These are phyloP conservation scores for Fusarium chaquense DNA, from an alignment of 2,329 filamentous ascomycete genomes.

Conservation along the genomic window DNA sequence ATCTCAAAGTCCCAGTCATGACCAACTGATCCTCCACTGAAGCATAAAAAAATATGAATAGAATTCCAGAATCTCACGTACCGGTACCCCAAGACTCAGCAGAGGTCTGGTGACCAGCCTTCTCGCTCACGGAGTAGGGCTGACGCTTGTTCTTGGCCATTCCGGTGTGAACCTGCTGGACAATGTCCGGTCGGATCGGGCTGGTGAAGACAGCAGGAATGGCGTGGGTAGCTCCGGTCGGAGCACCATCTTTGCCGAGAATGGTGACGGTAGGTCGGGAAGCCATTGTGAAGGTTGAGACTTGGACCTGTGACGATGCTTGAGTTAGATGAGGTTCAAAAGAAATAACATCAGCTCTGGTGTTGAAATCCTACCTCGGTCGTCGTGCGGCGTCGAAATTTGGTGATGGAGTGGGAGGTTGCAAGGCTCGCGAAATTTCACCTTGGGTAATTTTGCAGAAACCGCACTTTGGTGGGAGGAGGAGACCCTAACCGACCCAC, in stretches of 20 bases:
- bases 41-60: not conserved
- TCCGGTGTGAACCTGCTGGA: constrained; percentile 98
- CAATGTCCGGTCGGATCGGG: constrained; percentile 98
- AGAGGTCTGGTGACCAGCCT: constrained; percentile 99
- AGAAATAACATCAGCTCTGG: constrained; percentile 22
- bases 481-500: constrained; percentile 56
- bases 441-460: constrained; percentile 50
- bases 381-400: constrained; percentile 58
- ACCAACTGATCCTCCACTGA: not conserved
- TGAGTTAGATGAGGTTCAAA: constrained; percentile 35
- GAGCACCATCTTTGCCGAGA: constrained; percentile 94
- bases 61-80: constrained; percentile 62
- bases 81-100: constrained; percentile 99
- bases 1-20: not conserved
- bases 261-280: constrained; percentile 98
- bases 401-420: constrained; percentile 53
- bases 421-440: constrained; percentile 54
- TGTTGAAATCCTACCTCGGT: constrained; percentile 52
- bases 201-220: constrained; percentile 97
- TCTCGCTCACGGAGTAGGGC: constrained; percentile 99
- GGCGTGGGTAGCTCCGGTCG: constrained; percentile 88
- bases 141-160: constrained; percentile 99
- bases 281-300: constrained; percentile 77
- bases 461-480: constrained; percentile 54
- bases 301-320: constrained; percentile 50